A percentile compares a stretch with the other conserved stretches of the same genome.
Evolutionary conservation across 352 stramenopile genomes (phyloP).

Genomic region (Phytophthora pisi): DNA sequence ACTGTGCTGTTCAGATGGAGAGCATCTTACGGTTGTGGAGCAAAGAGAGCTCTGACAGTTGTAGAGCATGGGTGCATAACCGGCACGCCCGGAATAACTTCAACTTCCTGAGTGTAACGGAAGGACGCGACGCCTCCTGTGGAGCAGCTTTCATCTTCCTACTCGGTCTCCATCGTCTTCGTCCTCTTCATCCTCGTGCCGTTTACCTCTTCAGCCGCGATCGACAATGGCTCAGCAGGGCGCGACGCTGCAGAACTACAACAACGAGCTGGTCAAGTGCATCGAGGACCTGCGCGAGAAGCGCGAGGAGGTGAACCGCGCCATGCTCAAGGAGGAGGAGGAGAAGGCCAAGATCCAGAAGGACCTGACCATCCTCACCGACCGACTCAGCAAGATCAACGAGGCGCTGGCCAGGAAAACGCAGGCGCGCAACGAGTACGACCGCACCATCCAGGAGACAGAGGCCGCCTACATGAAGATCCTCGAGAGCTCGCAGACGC

Average conservation of each 20-base stretch:
- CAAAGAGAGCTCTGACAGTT: slow-evolving; percentile 6
- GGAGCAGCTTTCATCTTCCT: background rate
- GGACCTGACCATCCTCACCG: slow-evolving; percentile 91
- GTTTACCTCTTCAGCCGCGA: background rate
- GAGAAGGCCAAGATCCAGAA: slow-evolving; percentile 96
- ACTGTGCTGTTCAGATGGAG: background rate
- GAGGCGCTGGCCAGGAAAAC: slow-evolving; percentile 90
- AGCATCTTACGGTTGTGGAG: background rate
- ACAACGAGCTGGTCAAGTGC: slow-evolving; percentile 96
- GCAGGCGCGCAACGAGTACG: slow-evolving; percentile 92
- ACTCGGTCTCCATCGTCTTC: slow-evolving; percentile 2
- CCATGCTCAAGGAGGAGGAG: slow-evolving; percentile 95
- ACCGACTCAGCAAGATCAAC: slow-evolving; percentile 93
- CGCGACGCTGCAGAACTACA: slow-evolving; percentile 95
- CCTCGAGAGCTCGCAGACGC: slow-evolving; percentile 93
- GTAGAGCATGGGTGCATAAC: slow-evolving; percentile 23
- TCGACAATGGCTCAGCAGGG: slow-evolving; percentile 89
- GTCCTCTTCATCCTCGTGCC: background rate
- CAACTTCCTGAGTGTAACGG: slow-evolving; percentile 16
- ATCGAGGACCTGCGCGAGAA: slow-evolving; percentile 95
- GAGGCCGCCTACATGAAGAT: slow-evolving; percentile 97
- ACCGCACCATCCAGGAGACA: slow-evolving; percentile 94
- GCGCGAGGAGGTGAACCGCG: slow-evolving; percentile 90
- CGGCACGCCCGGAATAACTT: slow-evolving; percentile 24
- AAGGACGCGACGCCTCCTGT: slow-evolving; percentile 10